These are phyloP conservation scores for Ceratobasidium sp. DNA, from an alignment of 1,284 basidiomycete genomes.

Conservation along the genomic window DNA sequence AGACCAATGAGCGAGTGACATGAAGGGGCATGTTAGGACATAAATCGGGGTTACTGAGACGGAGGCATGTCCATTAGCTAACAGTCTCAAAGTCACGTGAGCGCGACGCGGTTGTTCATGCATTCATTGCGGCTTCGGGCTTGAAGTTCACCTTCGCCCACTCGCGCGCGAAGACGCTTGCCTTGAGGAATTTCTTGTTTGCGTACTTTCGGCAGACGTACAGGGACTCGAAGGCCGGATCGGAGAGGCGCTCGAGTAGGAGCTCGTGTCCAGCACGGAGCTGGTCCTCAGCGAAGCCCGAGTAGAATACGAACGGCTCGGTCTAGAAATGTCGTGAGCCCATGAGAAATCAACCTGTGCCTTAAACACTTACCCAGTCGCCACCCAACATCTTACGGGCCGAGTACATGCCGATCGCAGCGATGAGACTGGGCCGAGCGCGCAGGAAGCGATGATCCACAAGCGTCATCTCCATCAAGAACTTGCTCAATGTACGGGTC, in stretches of 20 bases:
- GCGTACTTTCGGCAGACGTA: constrained; percentile 98
- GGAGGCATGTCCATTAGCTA: constrained; percentile 31
- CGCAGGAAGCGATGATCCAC: constrained; percentile 94
- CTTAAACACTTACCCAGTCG: constrained; percentile 80
- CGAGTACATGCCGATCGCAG: constrained; percentile 98
- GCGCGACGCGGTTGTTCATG: constrained; percentile 26
- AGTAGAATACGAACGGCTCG: constrained; percentile 93
- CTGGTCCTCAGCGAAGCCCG: constrained; percentile 91
- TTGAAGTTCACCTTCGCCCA: constrained; percentile 54
- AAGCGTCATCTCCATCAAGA: constrained; percentile 95
- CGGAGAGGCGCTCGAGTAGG: constrained; percentile 86
- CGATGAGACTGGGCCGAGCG: constrained; percentile 92
- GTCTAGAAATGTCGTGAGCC: constrained; percentile 64
- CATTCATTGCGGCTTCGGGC: constrained; percentile 28
- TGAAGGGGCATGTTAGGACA: constrained; percentile 33
- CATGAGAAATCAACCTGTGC: constrained; percentile 49
- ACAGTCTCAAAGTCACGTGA: constrained; percentile 41
- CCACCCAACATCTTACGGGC: constrained; percentile 91
- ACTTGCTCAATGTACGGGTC: constrained; percentile 96
- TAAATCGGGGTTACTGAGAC: constrained; percentile 14
- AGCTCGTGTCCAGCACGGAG: constrained; percentile 84
- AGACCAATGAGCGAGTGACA: constrained; percentile 40
- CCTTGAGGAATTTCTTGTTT: constrained; percentile 96
- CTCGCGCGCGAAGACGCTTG: constrained; percentile 61
- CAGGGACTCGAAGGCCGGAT: constrained; percentile 81